phyloP scores from a whole-genome alignment of 1,284 basidiomycete genomes.

The Fomitopsis betulina region DNA sequence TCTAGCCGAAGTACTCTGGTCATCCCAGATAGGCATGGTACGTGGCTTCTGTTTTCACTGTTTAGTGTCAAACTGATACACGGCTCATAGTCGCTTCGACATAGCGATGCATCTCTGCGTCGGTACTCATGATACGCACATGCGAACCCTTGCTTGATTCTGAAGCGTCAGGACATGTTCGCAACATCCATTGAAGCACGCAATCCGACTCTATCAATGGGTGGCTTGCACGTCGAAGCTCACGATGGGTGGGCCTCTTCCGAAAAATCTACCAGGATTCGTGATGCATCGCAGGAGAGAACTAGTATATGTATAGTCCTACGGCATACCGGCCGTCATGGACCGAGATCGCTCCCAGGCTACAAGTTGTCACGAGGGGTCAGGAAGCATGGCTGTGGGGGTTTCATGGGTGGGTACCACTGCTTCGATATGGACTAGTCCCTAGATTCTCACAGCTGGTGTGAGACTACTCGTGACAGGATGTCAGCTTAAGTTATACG shows the following conservation, averaged over 20 bases:
- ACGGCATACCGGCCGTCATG: not conserved
- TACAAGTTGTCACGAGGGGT: not conserved
- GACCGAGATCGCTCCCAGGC: not conserved
- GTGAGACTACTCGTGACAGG: not conserved
- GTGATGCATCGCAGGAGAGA: not conserved
- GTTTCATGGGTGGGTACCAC: not conserved
- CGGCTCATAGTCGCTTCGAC: not conserved
- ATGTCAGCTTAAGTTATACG: not conserved
- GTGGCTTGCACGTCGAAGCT: not conserved
- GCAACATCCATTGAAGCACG: not conserved
- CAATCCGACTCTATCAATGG: not conserved
- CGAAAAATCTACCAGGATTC: not conserved
- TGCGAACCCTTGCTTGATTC: not conserved
- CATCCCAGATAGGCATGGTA: not conserved
- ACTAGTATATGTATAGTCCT: not conserved
- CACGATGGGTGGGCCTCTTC: not conserved
- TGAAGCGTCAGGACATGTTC: not conserved
- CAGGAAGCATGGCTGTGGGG: not conserved
- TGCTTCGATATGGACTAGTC: not conserved
- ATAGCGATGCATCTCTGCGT: not conserved
- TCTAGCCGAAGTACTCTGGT: too few species aligned
- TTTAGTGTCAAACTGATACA: not conserved
- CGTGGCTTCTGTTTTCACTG: not conserved
- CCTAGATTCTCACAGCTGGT: not conserved
- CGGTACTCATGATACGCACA: not conserved